Base-by-base conservation (phyloP, 495 filamentous ascomycete species). In the Pseudotulostoma volvatum region DNA sequence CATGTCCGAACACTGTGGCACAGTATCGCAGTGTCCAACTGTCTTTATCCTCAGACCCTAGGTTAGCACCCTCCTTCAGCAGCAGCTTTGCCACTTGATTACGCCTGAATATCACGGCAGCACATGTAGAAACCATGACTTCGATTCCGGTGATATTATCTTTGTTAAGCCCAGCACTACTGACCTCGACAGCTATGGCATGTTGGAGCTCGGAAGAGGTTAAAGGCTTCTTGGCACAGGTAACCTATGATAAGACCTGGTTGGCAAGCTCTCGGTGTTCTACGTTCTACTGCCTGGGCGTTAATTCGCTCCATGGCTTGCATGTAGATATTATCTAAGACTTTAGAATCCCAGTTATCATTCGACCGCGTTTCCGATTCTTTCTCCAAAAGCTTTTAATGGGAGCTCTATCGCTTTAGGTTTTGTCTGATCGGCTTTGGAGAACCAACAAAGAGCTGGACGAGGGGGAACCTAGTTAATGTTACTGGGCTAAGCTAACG, bases 281-380 rank as follows among this genome's bases (percentile, higher is more conserved):
- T 20, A 35, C 13, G 2, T 9, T 44, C 52, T 20, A 35, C 13
- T 2, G 43, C 38, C 25, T 62, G 55, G 31, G 44, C 46, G 16
- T 57, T 46, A 15, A 67, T 62, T 13, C 60, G 48, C 18, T 45
- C 34, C 53, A 64, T 59, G 4, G 57, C 57, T 37, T 58, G 46
- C 16, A 58, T 42, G 36, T 67, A 65, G 17, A 54, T 49, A n/a
- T 36, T 9, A 35, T 46, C 44, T 23, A 41, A 46, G 23, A 33
- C 41, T 5, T 45, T 33, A n/a, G 37, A 50, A 4, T 8, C 31
- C 2, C 15, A 4, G 1, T 14, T 23, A 17, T 39, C 37, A 37
- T n/a, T 19, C 13, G 17, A n/a, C n/a, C n/a, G 8, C n/a, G 2
- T 20, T 3, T 8, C 2, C 4, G 17, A n/a, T 20, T 16, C 46